phyloP scores from a whole-genome alignment of 2,329 filamentous ascomycete genomes.

The Pleomassaria siparia region DNA sequence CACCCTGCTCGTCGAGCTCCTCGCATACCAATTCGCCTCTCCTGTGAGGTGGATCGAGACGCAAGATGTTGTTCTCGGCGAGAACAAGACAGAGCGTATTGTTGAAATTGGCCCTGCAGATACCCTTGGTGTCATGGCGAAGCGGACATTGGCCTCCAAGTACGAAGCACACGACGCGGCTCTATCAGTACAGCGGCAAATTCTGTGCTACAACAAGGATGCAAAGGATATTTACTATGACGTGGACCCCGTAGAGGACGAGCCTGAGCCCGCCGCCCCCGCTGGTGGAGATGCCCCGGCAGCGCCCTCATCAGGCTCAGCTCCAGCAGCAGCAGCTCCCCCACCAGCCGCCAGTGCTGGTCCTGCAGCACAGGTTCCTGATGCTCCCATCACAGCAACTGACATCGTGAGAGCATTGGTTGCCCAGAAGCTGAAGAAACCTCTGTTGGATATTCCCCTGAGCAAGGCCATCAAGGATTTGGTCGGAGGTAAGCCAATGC shows the following conservation, averaged over 20 bases:
- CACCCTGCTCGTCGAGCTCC: slow-evolving; percentile 95
- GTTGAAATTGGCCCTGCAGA: slow-evolving; percentile 97
- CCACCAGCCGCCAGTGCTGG: slow-evolving; percentile 71
- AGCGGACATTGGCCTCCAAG: slow-evolving; percentile 90
- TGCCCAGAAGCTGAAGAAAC: slow-evolving; percentile 97
- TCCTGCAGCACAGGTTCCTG: slow-evolving; percentile 81
- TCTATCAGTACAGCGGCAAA: slow-evolving; percentile 93
- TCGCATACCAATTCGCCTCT: slow-evolving; percentile 98
- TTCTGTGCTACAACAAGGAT: slow-evolving; percentile 99
- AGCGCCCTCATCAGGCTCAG: slow-evolving; percentile 48
- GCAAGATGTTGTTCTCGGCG: slow-evolving; percentile 97
- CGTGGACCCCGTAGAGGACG: slow-evolving; percentile 89
- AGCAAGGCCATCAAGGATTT: slow-evolving; percentile 98
- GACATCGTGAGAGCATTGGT: slow-evolving; percentile 89
- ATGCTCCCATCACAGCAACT: slow-evolving; percentile 82
- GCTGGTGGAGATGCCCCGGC: slow-evolving; percentile 47
- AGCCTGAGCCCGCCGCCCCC: slow-evolving; percentile 57
- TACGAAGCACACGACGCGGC: slow-evolving; percentile 99
- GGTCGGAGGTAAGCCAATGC: slow-evolving; percentile 81
- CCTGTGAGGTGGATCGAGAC: slow-evolving; percentile 99
- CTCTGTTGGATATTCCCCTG: slow-evolving; percentile 81
- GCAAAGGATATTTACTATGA: slow-evolving; percentile 99
- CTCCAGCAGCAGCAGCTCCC: slow-evolving; percentile 57
- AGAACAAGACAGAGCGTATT: slow-evolving; percentile 94
- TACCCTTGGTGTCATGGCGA: slow-evolving; percentile 96